These are phyloP conservation scores for Fusarium pseudograminearum DNA, from an alignment of 2,329 filamentous ascomycete genomes.

Conservation along the genomic window DNA sequence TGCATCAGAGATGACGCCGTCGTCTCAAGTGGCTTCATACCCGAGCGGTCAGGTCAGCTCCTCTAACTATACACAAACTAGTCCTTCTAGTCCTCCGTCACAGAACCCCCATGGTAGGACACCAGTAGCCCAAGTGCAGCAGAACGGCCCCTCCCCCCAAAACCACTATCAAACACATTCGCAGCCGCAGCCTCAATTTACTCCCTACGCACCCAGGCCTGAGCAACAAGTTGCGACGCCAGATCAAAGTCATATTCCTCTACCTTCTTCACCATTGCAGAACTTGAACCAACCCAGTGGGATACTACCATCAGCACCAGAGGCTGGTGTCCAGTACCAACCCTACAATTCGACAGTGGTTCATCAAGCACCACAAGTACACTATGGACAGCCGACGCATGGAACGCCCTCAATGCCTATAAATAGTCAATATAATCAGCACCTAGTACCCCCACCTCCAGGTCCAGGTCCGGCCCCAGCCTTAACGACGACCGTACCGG, in stretches of 20 bases:
- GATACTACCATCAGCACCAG: not conserved
- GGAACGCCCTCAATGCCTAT: not conserved
- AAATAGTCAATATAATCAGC: not conserved
- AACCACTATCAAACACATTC: not conserved
- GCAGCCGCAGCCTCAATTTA: not conserved
- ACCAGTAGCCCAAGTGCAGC: not conserved
- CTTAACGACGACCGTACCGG: accelerated
- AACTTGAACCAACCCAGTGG: not conserved
- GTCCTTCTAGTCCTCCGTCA: not conserved
- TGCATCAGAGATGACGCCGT: accelerated
- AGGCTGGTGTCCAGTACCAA: not conserved
- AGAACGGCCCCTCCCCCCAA: not conserved
- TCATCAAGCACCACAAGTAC: not conserved
- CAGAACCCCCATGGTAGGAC: not conserved
- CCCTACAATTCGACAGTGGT: not conserved
- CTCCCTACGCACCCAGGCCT: too few species aligned
- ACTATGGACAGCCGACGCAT: not conserved
- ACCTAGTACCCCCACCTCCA: not conserved
- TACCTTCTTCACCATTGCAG: not conserved
- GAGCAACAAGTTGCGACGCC: not conserved
- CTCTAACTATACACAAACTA: not conserved
- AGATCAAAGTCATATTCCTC: not conserved
- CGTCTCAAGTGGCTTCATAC: not conserved
- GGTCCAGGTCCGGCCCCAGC: not conserved
- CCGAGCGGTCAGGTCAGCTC: not conserved